Base-by-base conservation (phyloP, 2,329 filamentous ascomycete genomes). In the Fusarium newnesense region DNA sequence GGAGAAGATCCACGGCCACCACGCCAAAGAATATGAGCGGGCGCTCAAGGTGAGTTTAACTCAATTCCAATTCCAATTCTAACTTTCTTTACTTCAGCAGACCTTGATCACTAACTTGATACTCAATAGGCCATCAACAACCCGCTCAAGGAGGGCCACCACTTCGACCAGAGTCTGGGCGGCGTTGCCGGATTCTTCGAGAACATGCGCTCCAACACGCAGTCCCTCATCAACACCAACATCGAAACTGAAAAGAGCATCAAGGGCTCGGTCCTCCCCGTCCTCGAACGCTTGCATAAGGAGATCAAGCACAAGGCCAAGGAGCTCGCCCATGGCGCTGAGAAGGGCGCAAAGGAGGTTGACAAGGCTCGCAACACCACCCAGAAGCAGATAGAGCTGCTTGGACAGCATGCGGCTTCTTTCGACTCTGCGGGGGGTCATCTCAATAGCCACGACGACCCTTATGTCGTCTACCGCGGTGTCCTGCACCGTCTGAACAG, bases 241-340 rank as follows among this genome's bases (percentile, higher is more conserved):
- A 85, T 92, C 77, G 96, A 98, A 82, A 97, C 95, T 10, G 95
- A 96, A 77, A 96, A 96, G 86, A 94, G 91, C 76, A 88, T 99
- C 75, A 97, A 96, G 84, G 92, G 91, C 67, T 91, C 92, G 19
- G 93, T 98, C 36, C 87, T 97, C 26, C 96, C 96, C 42, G 92
- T 96, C 72, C 92, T 99, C 79, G 94, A 97, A 77, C 93, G 95
- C 59, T 87, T 99, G 54, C 95, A 98, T 85, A 92, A 94, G 81
- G 96, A 98, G 82, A 96, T 99, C 87, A 99, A 98, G 88, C 91
- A 93, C 85, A 98, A 98, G 86, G 88, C 90, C 72, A 98, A 98
- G 86, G 95, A 98, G 83, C 88, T 99, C 56, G 88, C 89, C 47
- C 88, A 91, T 70, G 95, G 96, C 13, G 94, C 93, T 28, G 89